phyloP scores from a whole-genome alignment of 768 basidiomycete genomes.

The Leccinum truebloodii region DNA sequence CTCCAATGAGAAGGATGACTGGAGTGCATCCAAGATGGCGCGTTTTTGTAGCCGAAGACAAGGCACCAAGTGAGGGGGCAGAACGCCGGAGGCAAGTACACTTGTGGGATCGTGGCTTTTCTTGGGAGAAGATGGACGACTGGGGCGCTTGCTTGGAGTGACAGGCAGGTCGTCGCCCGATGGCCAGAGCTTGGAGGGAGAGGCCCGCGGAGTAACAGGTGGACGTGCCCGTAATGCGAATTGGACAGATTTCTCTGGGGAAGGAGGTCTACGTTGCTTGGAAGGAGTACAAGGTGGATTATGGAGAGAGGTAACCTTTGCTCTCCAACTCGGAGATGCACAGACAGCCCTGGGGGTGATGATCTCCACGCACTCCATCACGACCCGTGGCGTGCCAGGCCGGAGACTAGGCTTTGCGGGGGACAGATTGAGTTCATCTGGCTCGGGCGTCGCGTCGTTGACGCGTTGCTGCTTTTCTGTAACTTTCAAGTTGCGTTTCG shows the following conservation, averaged over 20 bases:
- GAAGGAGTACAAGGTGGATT: conserved; percentile 26
- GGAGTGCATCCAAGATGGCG: conserved; percentile 50
- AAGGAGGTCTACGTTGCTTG: conserved; percentile 2
- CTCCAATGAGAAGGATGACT: conserved; percentile 26
- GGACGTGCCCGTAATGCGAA: conserved; percentile 15
- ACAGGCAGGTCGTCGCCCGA: conserved; percentile 11
- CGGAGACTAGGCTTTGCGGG: conserved; percentile 29
- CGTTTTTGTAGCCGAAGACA: conserved; percentile 60
- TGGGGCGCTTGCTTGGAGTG: conserved; percentile 19
- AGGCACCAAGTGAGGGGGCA: conserved; percentile 45
- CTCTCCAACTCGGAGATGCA: conserved; percentile 17
- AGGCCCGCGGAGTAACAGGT: conserved; percentile 18
- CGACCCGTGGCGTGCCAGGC: conserved; percentile 18
- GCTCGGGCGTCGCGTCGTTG: conserved; percentile 10
- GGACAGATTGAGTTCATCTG: conserved; percentile 34
- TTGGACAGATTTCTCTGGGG: conserved; percentile 3
- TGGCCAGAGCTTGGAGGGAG: conserved; percentile 15
- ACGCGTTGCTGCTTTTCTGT: conserved; percentile 20
- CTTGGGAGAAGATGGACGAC: conserved; percentile 14
- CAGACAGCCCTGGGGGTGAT: conserved; percentile 22
- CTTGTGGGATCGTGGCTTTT: conserved; percentile 8
- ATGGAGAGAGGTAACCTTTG: neutral
- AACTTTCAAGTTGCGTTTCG: conserved; percentile 45
- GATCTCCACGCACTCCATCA: conserved; percentile 36
- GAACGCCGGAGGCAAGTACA: conserved; percentile 13